These are phyloP conservation scores for Globisporangium echinulatum DNA, from an alignment of 352 stramenopile species.

Conservation along the genomic window DNA sequence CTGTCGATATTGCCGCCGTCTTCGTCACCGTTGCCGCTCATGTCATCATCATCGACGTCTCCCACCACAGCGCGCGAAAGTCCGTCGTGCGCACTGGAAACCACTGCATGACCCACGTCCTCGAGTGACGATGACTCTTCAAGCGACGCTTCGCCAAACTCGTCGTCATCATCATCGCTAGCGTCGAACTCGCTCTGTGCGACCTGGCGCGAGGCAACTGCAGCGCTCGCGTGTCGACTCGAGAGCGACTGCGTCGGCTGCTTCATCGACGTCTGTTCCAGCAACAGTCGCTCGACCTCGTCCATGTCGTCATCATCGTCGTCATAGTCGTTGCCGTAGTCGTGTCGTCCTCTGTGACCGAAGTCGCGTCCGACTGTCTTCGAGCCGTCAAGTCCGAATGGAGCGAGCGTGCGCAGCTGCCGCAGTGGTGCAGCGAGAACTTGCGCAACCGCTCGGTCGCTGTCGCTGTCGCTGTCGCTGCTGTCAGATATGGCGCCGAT, in stretches of 20 bases:
- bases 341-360: too few species aligned
- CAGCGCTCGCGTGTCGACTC: neutral
- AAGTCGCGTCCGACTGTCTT: neutral
- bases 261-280: slow-evolving; percentile 11
- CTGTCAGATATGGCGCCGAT: neutral
- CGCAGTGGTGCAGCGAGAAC: neutral
- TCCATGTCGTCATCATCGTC: slow-evolving; percentile 18
- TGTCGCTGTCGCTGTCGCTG: neutral
- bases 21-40: slow-evolving; percentile 3
- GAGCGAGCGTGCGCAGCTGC: neutral
- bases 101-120: too few species aligned
- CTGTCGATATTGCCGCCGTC: slow-evolving; percentile 14
- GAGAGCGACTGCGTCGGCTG: slow-evolving; percentile 13
- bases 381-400: neutral
- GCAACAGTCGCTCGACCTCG: slow-evolving; percentile 9
- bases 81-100: too few species aligned
- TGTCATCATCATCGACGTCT: too few species aligned
- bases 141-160: slow-evolving; percentile 17
- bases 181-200: neutral
- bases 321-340: neutral
- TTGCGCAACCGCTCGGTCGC: neutral
- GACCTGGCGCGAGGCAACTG: neutral
- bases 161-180: slow-evolving; percentile 7
- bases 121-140: neutral
- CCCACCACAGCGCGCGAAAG: too few species aligned